Percentiles rank a stretch among this genome's conserved stretches.
phyloP scores from a whole-genome alignment of 495 filamentous ascomycete species.

The Neurospora sp. region DNA sequence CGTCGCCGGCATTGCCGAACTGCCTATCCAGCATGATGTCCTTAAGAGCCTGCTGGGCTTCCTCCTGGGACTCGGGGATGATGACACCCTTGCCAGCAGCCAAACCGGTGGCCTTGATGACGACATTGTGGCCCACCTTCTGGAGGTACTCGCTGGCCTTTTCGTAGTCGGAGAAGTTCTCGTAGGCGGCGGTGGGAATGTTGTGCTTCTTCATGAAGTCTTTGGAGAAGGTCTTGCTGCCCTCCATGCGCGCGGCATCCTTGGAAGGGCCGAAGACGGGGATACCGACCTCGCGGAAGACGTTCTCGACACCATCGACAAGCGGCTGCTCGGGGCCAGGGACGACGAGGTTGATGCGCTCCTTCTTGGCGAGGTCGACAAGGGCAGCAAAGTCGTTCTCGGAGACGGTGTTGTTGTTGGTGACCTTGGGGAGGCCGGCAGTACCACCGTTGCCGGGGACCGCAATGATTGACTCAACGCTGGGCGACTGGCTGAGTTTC shows the following conservation, averaged over 20 bases:
- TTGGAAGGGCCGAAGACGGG: slow-evolving; percentile 80
- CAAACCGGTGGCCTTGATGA: slow-evolving; percentile 81
- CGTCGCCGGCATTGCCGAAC: slow-evolving; percentile 79
- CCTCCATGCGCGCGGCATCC: slow-evolving; percentile 83
- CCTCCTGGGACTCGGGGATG: slow-evolving; percentile 68
- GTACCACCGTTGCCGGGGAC: slow-evolving; percentile 90
- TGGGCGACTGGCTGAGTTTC: slow-evolving; percentile 77
- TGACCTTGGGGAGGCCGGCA: slow-evolving; percentile 56
- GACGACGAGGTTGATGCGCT: slow-evolving; percentile 73
- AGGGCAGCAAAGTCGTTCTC: slow-evolving; percentile 69
- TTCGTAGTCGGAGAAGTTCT: slow-evolving; percentile 78
- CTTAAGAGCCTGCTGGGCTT: slow-evolving; percentile 70
- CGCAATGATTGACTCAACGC: slow-evolving; percentile 53
- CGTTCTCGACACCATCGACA: slow-evolving; percentile 80
- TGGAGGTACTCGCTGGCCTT: slow-evolving; percentile 69
- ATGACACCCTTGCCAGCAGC: slow-evolving; percentile 91
- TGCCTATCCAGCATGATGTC: slow-evolving; percentile 85
- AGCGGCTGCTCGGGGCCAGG: slow-evolving; percentile 89
- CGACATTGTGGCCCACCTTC: slow-evolving; percentile 60
- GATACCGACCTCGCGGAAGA: slow-evolving; percentile 71
- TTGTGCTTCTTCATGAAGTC: slow-evolving; percentile 91
- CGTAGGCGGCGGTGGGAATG: slow-evolving; percentile 85
- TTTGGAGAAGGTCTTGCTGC: slow-evolving; percentile 93
- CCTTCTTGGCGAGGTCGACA: slow-evolving; percentile 60
- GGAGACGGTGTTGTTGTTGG: slow-evolving; percentile 57